Evolutionary conservation across 768 basidiomycete species (phyloP).

Genomic region (Auricularia sp.): DNA sequence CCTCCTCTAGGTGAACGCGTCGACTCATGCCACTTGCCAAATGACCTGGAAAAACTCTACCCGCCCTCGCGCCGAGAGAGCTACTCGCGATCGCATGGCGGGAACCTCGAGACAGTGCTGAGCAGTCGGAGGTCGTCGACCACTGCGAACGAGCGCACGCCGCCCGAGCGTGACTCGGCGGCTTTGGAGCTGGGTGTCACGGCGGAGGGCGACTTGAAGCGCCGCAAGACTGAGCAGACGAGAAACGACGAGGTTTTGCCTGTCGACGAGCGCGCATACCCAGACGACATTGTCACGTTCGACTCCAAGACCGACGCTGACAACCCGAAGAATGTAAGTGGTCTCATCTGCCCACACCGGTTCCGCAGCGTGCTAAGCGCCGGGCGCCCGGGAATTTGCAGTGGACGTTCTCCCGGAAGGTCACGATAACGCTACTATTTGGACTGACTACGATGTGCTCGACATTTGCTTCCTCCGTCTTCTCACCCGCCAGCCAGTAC

Average conservation of each 20-base stretch:
- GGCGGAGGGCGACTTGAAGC: background rate
- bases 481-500: constrained; percentile 17
- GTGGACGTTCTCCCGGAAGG: constrained; percentile 13
- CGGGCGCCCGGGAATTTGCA: background rate
- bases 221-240: background rate
- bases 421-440: constrained; percentile 15
- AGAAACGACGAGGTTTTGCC: background rate
- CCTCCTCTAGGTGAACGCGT: no score
- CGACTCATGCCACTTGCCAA: no score
- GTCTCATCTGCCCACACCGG: no score
- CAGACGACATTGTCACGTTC: constrained; percentile 16
- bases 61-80: no score
- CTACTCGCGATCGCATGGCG: no score
- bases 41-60: no score
- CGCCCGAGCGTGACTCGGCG: no score
- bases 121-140: no score
- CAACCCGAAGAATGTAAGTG: constrained; percentile 19
- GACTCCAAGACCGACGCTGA: constrained; percentile 16
- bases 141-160: no score
- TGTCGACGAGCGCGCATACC: constrained; percentile 11
- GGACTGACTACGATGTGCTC: constrained; percentile 24
- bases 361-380: no score
- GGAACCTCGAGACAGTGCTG: no score
- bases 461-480: constrained; percentile 22
- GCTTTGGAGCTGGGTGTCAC: background rate